Conservation (phyloP, 2,329 filamentous ascomycete genomes). For the Penicillium sp. region DNA sequence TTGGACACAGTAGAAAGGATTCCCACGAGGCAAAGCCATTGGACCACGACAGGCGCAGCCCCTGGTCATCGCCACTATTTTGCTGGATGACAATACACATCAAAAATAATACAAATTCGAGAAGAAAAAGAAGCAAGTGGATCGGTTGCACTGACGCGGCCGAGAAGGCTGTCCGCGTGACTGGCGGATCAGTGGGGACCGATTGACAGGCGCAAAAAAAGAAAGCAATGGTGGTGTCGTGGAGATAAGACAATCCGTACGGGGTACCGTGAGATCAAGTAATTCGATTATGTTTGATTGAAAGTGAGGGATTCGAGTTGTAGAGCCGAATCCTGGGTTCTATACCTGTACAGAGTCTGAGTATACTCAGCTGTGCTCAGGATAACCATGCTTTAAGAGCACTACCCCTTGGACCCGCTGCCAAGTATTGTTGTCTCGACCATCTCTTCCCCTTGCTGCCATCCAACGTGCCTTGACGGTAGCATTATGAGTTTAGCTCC, state of each 20-base stretch:
- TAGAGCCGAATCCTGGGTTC: too few relatives aligned
- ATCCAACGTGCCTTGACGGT: background rate
- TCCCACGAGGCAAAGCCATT: constrained; percentile 3
- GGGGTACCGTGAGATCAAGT: too few relatives aligned
- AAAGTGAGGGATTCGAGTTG: too few relatives aligned
- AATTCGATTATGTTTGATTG: too few relatives aligned
- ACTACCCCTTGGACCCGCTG: background rate
- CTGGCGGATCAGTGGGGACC: constrained; percentile 24
- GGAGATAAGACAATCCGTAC: too few relatives aligned
- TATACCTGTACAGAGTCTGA: too few relatives aligned
- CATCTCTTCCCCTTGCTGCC: background rate
- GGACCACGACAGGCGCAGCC: constrained; percentile 10
- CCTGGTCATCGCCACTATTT: constrained; percentile 6
- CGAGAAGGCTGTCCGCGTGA: constrained; percentile 20
- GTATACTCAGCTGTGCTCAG: too few relatives aligned
- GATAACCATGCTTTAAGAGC: too few relatives aligned
- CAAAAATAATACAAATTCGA: constrained; percentile 1
- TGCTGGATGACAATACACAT: background rate
- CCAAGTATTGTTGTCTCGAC: background rate
- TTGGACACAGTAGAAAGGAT: background rate
- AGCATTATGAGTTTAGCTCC: background rate
- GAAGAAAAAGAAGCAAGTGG: constrained; percentile 17
- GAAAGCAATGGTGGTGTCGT: background rate
- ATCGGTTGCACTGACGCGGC: constrained; percentile 12
- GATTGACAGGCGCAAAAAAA: constrained; percentile 1